phyloP scores from a whole-genome alignment of 139 green algal species.

The Bryopsis sp. region DNA sequence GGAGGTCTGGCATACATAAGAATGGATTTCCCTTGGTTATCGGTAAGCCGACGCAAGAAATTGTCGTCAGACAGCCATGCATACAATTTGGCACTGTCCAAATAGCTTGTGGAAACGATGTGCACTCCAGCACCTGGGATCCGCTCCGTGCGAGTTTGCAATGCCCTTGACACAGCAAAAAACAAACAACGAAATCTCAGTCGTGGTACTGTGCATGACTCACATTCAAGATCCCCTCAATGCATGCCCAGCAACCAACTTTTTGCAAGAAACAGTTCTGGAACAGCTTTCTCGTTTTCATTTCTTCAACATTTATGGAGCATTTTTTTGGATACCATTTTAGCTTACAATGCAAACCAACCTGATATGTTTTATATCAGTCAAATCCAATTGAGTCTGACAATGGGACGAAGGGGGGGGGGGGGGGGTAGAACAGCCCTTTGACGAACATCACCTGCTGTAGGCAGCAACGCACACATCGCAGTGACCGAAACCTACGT shows the following conservation, averaged over 20 bases:
- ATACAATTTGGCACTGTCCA: constrained; percentile 2
- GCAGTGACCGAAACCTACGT: constrained; percentile 1
- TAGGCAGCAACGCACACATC: constrained; percentile 6
- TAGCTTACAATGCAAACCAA: too few species aligned
- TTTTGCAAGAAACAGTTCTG: too few species aligned
- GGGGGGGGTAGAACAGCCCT: background rate
- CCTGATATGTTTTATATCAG: too few species aligned
- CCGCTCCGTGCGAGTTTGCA: background rate
- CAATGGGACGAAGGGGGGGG: background rate
- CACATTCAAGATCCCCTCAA: too few species aligned
- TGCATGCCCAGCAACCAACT: too few species aligned
- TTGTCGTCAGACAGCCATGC: background rate
- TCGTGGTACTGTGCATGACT: too few species aligned
- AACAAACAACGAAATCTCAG: too few species aligned
- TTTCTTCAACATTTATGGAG: too few species aligned
- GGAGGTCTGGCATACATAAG: background rate
- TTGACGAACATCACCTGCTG: background rate
- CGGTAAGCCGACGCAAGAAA: background rate
- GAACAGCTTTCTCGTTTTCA: too few species aligned
- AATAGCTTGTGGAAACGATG: background rate
- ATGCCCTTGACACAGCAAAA: background rate
- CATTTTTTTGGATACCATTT: too few species aligned
- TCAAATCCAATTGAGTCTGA: too few species aligned
- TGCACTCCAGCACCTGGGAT: background rate
- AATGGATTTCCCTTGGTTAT: background rate